Base-by-base conservation (phyloP, 106 monocot species). In the Dendrobium nobile region DNA sequence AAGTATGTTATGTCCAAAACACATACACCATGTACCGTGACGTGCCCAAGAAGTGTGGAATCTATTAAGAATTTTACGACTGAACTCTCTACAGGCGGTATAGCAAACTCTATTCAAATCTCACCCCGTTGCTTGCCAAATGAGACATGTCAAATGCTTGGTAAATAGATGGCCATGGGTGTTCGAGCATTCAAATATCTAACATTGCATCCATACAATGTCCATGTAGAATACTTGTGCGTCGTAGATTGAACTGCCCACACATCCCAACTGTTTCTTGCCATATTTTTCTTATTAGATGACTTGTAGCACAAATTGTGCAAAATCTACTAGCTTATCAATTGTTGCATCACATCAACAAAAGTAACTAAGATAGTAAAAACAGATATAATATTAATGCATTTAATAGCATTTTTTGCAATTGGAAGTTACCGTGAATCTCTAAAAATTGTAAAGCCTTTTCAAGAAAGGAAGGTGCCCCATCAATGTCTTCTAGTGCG, bases 401-500 rank as follows among this genome's bases (percentile, higher is more conserved):
- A 76, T 11, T 11, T 40, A 74, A 41, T 79, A 59, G 22, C 22
- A 43, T 40, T 7, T 72, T 31, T 27, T 15, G 64, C 7, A 78
- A 48, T 47, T 42, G 75, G 42, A 45, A 77, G 83, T 54, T 88
- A 94, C 97, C 97, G 88, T 92, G 78, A 68, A 88, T 89, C 86
- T 98, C 97, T 42, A 98, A 85, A 84, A 98, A 98, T 19, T 90
- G 73, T 68, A 98, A 81, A 65, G 97, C 92, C 79, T 98, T 98
- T 72, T 98, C 97, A 44, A 98, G 80, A 67, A 98, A 98, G 75
- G 94, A 98, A 82, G 97, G 97, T 17, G 89, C 84, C n/a, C 97
- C 97, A 84, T 98, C 97, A 84, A 98, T 98, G 84, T 98, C 97
- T 87, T 98, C 97, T 74, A 98, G 89, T 70, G 97, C 97, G 83